phyloP scores from a whole-genome alignment of 805 yeast species.

The Middelhovenomyces tepae region DNA sequence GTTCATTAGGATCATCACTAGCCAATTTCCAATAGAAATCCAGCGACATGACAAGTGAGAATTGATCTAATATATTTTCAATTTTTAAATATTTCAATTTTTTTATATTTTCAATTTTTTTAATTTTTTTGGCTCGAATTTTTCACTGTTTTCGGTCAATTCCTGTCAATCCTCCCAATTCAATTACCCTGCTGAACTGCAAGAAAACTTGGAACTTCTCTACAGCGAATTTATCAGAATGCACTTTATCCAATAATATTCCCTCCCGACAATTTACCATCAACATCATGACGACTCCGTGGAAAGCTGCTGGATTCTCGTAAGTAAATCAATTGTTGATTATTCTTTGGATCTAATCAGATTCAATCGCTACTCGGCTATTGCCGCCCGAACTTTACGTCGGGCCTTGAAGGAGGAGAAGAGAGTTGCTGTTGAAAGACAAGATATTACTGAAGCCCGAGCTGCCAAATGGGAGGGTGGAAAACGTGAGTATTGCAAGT shows the following conservation, averaged over 20 bases:
- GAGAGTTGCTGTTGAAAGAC: slow-evolving; percentile 59
- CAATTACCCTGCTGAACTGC: too few relatives aligned
- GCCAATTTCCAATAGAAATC: slow-evolving; percentile 74
- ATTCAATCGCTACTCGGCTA: slow-evolving; percentile 80
- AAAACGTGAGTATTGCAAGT: slow-evolving; percentile 18
- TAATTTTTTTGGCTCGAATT: too few relatives aligned
- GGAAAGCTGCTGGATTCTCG: slow-evolving; percentile 3
- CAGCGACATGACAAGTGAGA: too few relatives aligned
- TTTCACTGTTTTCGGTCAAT: too few relatives aligned
- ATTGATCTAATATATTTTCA: too few relatives aligned
- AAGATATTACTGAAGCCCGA: slow-evolving; percentile 67
- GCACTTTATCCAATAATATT: too few relatives aligned
- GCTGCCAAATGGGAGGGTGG: slow-evolving; percentile 69
- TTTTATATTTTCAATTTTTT: too few relatives aligned
- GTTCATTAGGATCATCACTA: slow-evolving; percentile 63
- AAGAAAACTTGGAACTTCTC: too few relatives aligned
- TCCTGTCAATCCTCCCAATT: too few relatives aligned
- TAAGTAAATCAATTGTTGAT: too few relatives aligned
- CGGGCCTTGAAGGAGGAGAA: slow-evolving; percentile 79
- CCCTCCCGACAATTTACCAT: slow-evolving; percentile 39
- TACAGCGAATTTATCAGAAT: too few relatives aligned
- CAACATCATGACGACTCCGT: slow-evolving; percentile 24
- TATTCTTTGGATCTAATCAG: slow-evolving; percentile 24
- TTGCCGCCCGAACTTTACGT: slow-evolving; percentile 86
- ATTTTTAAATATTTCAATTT: too few relatives aligned